phyloP scores from a whole-genome alignment of 345 rosid species.

The Salix dunnii region DNA sequence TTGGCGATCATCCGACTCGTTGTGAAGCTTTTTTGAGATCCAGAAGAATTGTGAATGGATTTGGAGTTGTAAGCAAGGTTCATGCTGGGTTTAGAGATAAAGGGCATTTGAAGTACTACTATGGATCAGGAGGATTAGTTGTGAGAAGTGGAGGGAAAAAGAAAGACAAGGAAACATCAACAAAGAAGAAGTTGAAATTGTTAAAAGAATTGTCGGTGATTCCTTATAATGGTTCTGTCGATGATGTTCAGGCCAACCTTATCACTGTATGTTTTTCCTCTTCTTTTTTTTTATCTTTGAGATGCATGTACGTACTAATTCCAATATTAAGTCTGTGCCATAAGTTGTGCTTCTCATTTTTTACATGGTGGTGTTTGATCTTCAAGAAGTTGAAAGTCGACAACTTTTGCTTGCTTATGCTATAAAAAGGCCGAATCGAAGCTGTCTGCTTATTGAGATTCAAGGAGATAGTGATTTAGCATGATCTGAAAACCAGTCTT shows the following conservation, averaged over 20 bases:
- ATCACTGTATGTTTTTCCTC: slow-evolving; percentile 37
- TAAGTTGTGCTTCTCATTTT: slow-evolving; percentile 20
- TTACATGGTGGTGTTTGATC: background rate
- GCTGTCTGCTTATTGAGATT: background rate
- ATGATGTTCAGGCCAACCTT: slow-evolving; percentile 36
- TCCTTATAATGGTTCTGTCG: slow-evolving; percentile 27
- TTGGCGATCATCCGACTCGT: background rate
- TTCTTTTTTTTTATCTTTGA: background rate
- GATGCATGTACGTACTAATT: background rate
- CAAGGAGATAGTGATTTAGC: background rate
- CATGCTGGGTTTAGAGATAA: slow-evolving; percentile 33
- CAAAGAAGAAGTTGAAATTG: slow-evolving; percentile 50
- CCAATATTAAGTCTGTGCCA: slow-evolving; percentile 42
- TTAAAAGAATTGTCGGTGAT: slow-evolving; percentile 41
- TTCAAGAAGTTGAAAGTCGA: background rate
- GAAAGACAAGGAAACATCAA: slow-evolving; percentile 31
- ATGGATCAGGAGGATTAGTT: background rate
- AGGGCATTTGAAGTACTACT: slow-evolving; percentile 38
- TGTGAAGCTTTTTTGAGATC: background rate
- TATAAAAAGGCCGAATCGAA: background rate
- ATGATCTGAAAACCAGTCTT: background rate
- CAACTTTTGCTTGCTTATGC: background rate
- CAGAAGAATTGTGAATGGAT: background rate
- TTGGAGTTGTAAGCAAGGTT: background rate
- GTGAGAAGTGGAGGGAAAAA: slow-evolving; percentile 24